Percentiles rank a stretch among this genome's conserved stretches.
Conservation (phyloP, 2,329 filamentous ascomycete species). For the Catunica adiposa region DNA sequence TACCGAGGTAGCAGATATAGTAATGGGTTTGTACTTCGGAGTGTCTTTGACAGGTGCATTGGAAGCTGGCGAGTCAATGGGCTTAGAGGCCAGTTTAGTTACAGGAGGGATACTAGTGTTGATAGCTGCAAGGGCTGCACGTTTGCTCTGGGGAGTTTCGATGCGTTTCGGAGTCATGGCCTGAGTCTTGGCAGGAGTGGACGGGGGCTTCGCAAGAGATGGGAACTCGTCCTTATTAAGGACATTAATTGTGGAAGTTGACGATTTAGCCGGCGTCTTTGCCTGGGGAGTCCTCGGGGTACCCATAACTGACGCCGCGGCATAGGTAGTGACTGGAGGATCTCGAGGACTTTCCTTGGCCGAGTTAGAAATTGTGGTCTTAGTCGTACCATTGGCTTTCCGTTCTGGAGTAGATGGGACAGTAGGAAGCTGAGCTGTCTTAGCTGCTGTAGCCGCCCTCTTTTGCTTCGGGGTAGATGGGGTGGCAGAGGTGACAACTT, state of each 20-base stretch:
- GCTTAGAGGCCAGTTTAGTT: not conserved
- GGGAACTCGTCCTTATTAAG: constrained; percentile 49
- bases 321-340: not conserved
- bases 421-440: not conserved
- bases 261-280: constrained; percentile 15
- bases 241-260: constrained; percentile 15
- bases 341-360: not conserved
- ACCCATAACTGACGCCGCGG: constrained; percentile 19
- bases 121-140: not conserved
- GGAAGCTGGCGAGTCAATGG: not conserved
- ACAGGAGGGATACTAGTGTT: constrained; percentile 1
- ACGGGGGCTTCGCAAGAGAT: constrained; percentile 4
- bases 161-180: not conserved
- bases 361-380: constrained; percentile 5
- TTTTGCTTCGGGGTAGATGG: constrained; percentile 16
- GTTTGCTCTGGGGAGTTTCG: constrained; percentile 9
- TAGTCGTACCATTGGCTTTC: not conserved
- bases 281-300: constrained; percentile 17
- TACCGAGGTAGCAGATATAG: not conserved
- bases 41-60: not conserved
- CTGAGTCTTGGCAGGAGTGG: not conserved
- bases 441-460: not conserved
- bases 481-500: too few relatives aligned
- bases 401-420: constrained; percentile 9
- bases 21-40: not conserved